These are phyloP conservation scores for Bothriochloa decipiens DNA, from an alignment of 176 grass and related monocot species.

Conservation along the genomic window DNA sequence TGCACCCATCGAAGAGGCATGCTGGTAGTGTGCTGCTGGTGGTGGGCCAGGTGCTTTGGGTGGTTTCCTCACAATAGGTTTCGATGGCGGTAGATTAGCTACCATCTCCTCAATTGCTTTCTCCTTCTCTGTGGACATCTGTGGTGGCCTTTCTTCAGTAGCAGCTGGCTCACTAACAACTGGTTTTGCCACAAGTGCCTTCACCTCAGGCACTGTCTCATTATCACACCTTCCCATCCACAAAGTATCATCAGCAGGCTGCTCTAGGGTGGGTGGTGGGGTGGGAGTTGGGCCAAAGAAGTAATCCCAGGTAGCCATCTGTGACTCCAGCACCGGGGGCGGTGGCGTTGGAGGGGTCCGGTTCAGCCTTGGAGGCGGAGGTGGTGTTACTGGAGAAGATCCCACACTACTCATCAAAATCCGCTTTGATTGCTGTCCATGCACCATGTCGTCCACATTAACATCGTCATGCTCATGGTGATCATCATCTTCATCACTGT, in stretches of 20 bases:
- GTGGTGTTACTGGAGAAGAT: constrained; percentile 66
- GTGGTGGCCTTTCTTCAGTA: constrained; percentile 39
- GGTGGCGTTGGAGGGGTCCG: constrained; percentile 34
- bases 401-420: constrained; percentile 39
- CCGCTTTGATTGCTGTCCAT: constrained; percentile 22
- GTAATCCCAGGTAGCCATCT: constrained; percentile 71
- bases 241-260: constrained; percentile 48
- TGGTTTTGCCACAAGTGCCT: constrained; percentile 12
- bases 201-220: constrained; percentile 36
- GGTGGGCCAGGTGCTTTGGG: constrained; percentile 43
- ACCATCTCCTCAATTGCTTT: constrained; percentile 42
- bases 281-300: constrained; percentile 55
- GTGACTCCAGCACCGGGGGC: constrained; percentile 29
- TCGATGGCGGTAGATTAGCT: constrained; percentile 37
- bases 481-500: constrained; percentile 22
- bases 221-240: constrained; percentile 53
- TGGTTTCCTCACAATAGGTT: constrained; percentile 52
- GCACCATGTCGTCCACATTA: constrained; percentile 38
- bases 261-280: constrained; percentile 69
- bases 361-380: constrained; percentile 48
- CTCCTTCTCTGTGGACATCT: constrained; percentile 26
- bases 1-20: constrained; percentile 47
- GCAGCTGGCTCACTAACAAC: constrained; percentile 5
- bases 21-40: constrained; percentile 50
- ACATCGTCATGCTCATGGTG: constrained; percentile 66